A percentile compares a stretch with the other conserved stretches of the same genome.
These are phyloP conservation scores for Amauroascus verrucosus DNA, from an alignment of 2,329 filamentous ascomycete genomes.

Conservation along the genomic window DNA sequence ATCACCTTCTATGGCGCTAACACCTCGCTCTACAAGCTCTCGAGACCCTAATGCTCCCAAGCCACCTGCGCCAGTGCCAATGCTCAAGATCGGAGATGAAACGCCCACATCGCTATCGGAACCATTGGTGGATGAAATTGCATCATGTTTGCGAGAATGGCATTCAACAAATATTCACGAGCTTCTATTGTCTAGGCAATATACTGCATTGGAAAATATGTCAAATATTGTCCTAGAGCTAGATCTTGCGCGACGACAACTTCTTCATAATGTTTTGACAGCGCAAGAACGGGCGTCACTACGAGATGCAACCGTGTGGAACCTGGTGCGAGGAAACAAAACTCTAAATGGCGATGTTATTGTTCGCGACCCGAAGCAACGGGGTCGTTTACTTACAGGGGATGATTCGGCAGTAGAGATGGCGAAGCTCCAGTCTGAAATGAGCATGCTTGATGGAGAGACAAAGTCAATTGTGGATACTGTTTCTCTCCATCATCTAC, in stretches of 20 bases:
- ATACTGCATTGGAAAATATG: conserved; percentile 69
- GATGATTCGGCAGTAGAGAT: conserved; percentile 90
- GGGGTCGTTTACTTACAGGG: conserved; percentile 76
- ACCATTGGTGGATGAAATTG: conserved; percentile 92
- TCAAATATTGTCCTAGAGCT: conserved; percentile 70
- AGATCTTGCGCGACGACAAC: conserved; percentile 74
- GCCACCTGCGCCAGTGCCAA: conserved; percentile 84
- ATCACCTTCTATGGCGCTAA: conserved; percentile 27
- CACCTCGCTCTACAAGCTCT: conserved; percentile 27
- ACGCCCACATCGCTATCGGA: conserved; percentile 81
- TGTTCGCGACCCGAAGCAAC: conserved; percentile 74
- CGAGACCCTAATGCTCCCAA: conserved; percentile 56
- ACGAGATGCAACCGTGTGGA: conserved; percentile 88
- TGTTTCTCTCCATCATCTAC: conserved; percentile 63
- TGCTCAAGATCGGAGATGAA: conserved; percentile 96
- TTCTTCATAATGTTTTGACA: conserved; percentile 89
- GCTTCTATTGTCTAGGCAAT: conserved; percentile 71
- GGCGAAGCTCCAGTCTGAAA: conserved; percentile 82
- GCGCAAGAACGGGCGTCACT: conserved; percentile 68
- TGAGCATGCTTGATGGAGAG: conserved; percentile 84
- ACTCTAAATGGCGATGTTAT: conserved; percentile 88
- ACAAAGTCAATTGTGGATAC: conserved; percentile 59
- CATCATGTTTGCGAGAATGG: conserved; percentile 94
- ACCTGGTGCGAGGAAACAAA: conserved; percentile 88
- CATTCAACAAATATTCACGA: conserved; percentile 95